Evolutionary conservation across 257 asterid genomes (phyloP).

Genomic region (Buddleja alternifolia): DNA sequence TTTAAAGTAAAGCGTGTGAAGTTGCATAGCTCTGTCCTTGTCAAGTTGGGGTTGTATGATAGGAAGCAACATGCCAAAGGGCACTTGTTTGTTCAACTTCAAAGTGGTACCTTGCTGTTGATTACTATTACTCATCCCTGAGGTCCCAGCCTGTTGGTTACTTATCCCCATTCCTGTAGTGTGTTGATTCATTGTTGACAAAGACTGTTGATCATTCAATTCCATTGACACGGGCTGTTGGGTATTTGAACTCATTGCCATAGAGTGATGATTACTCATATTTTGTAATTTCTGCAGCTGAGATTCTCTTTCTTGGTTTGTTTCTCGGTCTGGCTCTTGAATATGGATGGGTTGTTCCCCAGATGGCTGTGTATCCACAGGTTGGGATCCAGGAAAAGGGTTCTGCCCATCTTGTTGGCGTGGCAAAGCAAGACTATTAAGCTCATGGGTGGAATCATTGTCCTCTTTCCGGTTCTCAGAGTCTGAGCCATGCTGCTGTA

Average conservation of each 20-base stretch:
- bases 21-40: conserved; percentile 89
- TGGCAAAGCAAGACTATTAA: conserved; percentile 30
- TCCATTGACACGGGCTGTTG: conserved; percentile 45
- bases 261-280: conserved; percentile 45
- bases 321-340: conserved; percentile 39
- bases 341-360: conserved; percentile 45
- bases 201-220: conserved; percentile 49
- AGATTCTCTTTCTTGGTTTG: conserved; percentile 51
- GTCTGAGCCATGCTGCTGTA: conserved; percentile 44
- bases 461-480: conserved; percentile 54
- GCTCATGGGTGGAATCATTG: conserved; percentile 38
- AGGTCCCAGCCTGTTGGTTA: conserved; percentile 39
- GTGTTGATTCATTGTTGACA: conserved; percentile 41
- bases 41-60: conserved; percentile 87
- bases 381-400: conserved; percentile 46
- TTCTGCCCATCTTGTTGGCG: conserved; percentile 44
- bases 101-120: conserved; percentile 43
- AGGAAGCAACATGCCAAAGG: conserved; percentile 90
- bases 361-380: conserved; percentile 41
- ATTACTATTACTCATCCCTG: conserved; percentile 42
- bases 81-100: conserved; percentile 84
- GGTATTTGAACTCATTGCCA: conserved; percentile 43
- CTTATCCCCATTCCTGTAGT: conserved; percentile 38
- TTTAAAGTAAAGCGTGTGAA: conserved; percentile 65
- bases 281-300: conserved; percentile 51